These are phyloP conservation scores for Rugosomyces carneus DNA, from an alignment of 1,284 basidiomycete genomes.

Conservation along the genomic window DNA sequence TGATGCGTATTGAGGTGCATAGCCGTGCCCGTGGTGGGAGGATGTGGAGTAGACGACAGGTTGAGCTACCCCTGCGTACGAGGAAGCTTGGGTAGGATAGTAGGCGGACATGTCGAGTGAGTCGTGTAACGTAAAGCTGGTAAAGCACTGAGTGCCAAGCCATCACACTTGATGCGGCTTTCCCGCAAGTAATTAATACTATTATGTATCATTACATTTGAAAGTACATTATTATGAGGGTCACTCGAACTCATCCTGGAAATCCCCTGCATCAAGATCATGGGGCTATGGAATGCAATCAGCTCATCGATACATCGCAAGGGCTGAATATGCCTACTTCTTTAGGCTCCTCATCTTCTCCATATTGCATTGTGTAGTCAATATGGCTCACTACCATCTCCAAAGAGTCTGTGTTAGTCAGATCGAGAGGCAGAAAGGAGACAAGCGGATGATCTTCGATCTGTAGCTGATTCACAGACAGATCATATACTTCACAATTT, in stretches of 20 bases:
- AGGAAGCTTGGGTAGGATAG: conserved; percentile 26
- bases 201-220: too few species aligned
- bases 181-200: too few species aligned
- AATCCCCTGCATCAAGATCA: conserved; percentile 86
- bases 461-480: conserved; percentile 34
- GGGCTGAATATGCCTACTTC: conserved; percentile 45
- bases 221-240: too few species aligned
- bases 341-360: conserved; percentile 90
- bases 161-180: too few species aligned
- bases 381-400: conserved; percentile 91
- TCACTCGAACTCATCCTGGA: conserved; percentile 66
- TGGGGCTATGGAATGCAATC: conserved; percentile 50
- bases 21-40: conserved; percentile 17
- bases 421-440: conserved; percentile 92
- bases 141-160: too few species aligned
- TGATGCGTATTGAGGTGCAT: conserved; percentile 18
- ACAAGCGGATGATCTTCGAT: conserved; percentile 99
- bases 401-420: conserved; percentile 86
- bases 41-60: conserved; percentile 27
- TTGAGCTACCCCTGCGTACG: conserved; percentile 22
- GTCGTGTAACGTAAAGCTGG: too few species aligned
- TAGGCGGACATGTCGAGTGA: conserved; percentile 20
- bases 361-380: conserved; percentile 96
- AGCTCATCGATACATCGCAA: neutral
- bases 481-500: conserved; percentile 3